These are phyloP conservation scores for Stephanodiscus minutulus DNA, from an alignment of 108 stramenopile genomes.

Conservation along the genomic window DNA sequence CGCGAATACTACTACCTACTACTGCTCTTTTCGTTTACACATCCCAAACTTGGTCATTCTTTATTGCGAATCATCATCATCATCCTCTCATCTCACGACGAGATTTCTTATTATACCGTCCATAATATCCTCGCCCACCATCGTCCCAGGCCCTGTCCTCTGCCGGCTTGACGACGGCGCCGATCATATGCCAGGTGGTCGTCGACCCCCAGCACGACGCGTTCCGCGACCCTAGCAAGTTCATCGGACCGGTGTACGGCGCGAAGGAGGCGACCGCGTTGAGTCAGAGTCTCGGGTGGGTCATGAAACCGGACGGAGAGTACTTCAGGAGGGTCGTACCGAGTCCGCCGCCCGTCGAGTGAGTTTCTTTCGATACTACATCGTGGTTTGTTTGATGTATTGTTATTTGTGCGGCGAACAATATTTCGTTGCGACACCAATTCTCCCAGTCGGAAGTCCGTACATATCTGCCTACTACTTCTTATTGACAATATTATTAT, in stretches of 20 bases:
- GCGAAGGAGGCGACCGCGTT: conserved; percentile 79
- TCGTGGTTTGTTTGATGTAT: conserved; percentile 1
- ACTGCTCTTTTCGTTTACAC: too few species aligned
- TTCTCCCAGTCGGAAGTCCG: not conserved
- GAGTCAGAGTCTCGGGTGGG: conserved; percentile 74
- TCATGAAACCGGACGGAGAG: conserved; percentile 83
- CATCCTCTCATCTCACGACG: too few species aligned
- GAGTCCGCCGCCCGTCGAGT: conserved; percentile 72
- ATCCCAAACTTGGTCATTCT: too few species aligned
- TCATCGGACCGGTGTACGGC: conserved; percentile 86
- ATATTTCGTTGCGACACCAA: too few species aligned
- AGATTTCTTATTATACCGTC: too few species aligned
- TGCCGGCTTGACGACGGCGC: conserved; percentile 57
- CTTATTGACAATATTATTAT: not conserved
- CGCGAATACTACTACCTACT: too few species aligned
- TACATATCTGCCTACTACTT: not conserved
- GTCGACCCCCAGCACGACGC: conserved; percentile 72
- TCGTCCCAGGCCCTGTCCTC: conserved; percentile 68
- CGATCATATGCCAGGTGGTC: conserved; percentile 78
- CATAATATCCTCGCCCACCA: too few species aligned
- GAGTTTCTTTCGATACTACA: conserved; percentile 6
- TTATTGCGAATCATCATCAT: too few species aligned
- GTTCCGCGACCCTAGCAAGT: conserved; percentile 76
- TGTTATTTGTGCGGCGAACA: conserved; percentile 4
- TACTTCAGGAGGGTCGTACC: conserved; percentile 85